Base-by-base conservation (phyloP, 2,329 filamentous ascomycete species). In the Exophiala sp. region DNA sequence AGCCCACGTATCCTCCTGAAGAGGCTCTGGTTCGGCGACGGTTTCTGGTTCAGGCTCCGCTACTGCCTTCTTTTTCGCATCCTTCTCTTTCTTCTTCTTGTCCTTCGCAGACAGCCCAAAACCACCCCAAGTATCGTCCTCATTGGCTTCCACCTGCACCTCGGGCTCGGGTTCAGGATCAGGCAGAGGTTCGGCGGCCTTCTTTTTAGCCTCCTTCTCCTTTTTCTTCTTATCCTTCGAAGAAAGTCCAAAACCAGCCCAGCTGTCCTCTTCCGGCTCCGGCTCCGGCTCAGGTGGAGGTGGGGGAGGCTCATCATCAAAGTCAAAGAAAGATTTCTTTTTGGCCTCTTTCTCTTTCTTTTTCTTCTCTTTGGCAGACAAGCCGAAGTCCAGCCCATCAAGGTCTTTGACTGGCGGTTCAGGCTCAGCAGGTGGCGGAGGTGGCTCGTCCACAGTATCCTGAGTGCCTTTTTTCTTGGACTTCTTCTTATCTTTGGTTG, bases 161-260 rank as follows among this genome's bases (percentile, higher is more conserved):
- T 51, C 40, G 16, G 39, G 32, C 32, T 51, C 48, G 14, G 41
- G 20, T 6, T 43, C 20, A n/a, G 41, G 20, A 2, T 43, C 20
- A n/a, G 29, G 11, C 3, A 24, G 18, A 68, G n/a, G 70, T 56
- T 56, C 68, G 66, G 56, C 65, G 63, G 59, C 68, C 68, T 69
- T 65, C 54, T 72, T 76, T 54, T 76, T 71, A 38, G 71, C 72
- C 42, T 72, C 65, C 59, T 71, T 72, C 35, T 74, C 71, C 60
- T 76, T 76, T 63, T 75, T 73, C 48, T 72, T 75, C 61, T 76
- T 75, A 61, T 73, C 75, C 60, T 75, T 75, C 52, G 70, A 67
- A 53, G 71, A 71, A 58, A 66, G 68, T 52, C 71, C 69, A 70
- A 73, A 77, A 57, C 51, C 52, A 42, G 63, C 65, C 72, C 75